Base-by-base conservation (phyloP, 2,329 filamentous ascomycete species). In the Bipolaris sorokiniana region DNA sequence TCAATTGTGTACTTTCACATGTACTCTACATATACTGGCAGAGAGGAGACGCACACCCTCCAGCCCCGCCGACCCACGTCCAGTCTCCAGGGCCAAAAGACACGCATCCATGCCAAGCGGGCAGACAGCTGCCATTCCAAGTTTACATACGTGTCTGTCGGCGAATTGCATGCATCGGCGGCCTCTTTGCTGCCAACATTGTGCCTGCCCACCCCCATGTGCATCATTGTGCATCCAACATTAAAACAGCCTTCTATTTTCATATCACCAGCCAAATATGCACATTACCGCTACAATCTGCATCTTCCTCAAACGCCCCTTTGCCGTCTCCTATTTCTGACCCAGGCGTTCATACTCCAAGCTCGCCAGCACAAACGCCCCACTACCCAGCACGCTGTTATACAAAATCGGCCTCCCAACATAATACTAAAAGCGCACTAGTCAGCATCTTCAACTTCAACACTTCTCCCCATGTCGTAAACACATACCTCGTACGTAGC, bases 371-470 rank as follows among this genome's bases (percentile, higher is more conserved):
- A 70, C 60, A 62, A 71, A 72, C n/a, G 69, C 65, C 4, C 53
- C 62, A 26, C 58, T 59, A 0, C 65, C 67, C 22, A 68, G 23
- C 1, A 61, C 54, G 34, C 64, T 69, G 45, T 68, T 58, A 38
- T 66, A 68, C 1, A 61, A 16, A 10, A 77, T 59, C 10, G 79
- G 78, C 5, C 78, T 70, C 1, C 73, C 74, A 20, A 77, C 74
- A 62, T 82, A 81, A 56, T 81, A 81, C 78, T 63, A 26, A 3
- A 22, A 6, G n/a, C 20, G 16, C 44, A 31, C 11, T 18, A 20
- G 16, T 58, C 49, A 58, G 47, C 41, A 34, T 16, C 33, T 42
- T 28, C 7, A 15, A 3, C 5, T 7, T 28, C 9, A n/a, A n/a
- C 11, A 5, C 16, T 1, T 18, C 20, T 16, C 13, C 11, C 9